Evolutionary conservation across 1,139 yeast genomes (phyloP), one percentile per base, ranked within the genome.

Genomic region (Tardiomyces digboiensis): DNA sequence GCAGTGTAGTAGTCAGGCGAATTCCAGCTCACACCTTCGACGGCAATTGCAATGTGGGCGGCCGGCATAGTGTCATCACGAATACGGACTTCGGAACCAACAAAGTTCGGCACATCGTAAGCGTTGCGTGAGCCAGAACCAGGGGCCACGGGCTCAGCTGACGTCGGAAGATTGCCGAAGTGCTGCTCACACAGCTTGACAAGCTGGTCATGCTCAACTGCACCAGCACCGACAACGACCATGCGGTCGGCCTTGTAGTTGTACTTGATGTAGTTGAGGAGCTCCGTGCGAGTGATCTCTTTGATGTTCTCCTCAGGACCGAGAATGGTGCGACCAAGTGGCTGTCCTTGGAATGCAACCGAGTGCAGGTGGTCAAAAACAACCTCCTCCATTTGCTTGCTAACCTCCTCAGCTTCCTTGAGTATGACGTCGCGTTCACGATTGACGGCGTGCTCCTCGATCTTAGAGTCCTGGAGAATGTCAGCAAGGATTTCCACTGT

Each of bases 1-100:
- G 96, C 97, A 22, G 94, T 84, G 70, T 88, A 89, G 67, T 89
- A 91, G 63, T 91, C 97, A 7, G 94, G 89, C 3, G 94, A 87
- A 29, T 86, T 82, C 99, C 99, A 91, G 41, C 95, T 82, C 21
- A 89, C 97, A 56, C 99, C 97, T 68, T 91, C 98, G n/a, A 91
- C 82, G 12, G 97, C 94, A 49, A 91, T 68, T 7, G 97, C 98
- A 46, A 88, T 79, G 66, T 91, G 94, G 2, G 97, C 89, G 7
- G 81, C 81, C 21, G 97, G 96, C 60, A 91, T 68, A 1, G 93
- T 71, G 52, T 78, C 79, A 56, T 91, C 97, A 55, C 83, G 82
- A 46, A 88, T 75, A 55, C 89, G 79, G 45, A 84, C 78, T 64
- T 91, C 97, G 46, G 89, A 91, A 23, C 95, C 93, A 52, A 78